Evolutionary conservation across 2,329 filamentous ascomycete species (phyloP), one percentile per base, ranked within the genome.

Genomic region (Penicillium thymicola): DNA sequence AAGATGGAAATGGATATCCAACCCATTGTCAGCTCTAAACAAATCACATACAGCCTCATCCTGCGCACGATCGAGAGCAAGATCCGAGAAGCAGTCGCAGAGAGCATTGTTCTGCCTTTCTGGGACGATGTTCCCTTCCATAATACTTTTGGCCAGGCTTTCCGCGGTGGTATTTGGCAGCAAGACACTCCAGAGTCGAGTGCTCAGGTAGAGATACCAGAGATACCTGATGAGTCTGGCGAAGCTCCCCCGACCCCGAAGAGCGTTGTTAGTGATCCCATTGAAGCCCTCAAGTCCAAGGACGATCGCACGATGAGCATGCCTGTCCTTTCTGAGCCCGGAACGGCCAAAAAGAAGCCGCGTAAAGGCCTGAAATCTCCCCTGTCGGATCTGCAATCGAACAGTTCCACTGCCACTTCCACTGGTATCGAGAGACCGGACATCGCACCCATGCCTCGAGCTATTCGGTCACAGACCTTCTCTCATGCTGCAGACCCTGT

Each of bases 91-190:
- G 92, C 97, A 9, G 82, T 99, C 58, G 90, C 89, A 10, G 94
- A 99, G 75, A 96, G 92, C 1, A 74, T 97, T 21, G 94, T 99
- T 2, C 80, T 88, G 54, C 94, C 94, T 0, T 96, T 96, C 70
- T 99, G 94, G 93, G 94, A 99, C 63, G 94, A 99, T 70, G 83
- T 91, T 25, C 92, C 94, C 0, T 97, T 99, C 73, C 88, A 91
- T 70, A 85, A 89, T 65, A 97, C 92, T 0, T 82, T 87, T 54
- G 79, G 84, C 55, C 91, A 96, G 71, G 76, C 79, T 21, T 92
- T 90, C 81, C 84, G 94, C 64, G 94, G 93, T 11, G 94, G 94
- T 0, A 89, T 97, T 21, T 99, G 85, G 85, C 73, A 79, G 60
- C 74, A 77, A 52, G 75, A 76, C 23, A 62, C 65, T 18, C 71